Evolutionary conservation across 495 filamentous ascomycete genomes (phyloP).

Genomic region (Rhypophila decipiens): DNA sequence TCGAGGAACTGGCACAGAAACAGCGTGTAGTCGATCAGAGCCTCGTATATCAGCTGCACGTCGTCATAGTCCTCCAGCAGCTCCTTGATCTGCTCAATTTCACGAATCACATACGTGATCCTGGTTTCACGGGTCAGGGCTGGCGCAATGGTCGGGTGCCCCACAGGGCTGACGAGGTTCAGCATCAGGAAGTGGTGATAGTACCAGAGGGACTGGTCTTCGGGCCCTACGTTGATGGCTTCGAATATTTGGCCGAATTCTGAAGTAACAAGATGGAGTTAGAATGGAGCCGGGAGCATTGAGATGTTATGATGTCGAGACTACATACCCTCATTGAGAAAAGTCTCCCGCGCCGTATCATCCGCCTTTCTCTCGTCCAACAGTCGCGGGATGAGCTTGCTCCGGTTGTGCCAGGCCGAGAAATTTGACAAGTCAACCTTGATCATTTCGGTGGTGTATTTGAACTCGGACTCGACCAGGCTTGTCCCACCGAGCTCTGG

Average conservation of each 20-base stretch:
- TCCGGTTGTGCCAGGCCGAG: slow-evolving; percentile 91
- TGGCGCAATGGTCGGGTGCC: slow-evolving; percentile 52
- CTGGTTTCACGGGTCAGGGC: slow-evolving; percentile 56
- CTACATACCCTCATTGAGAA: slow-evolving; percentile 70
- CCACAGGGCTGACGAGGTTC: slow-evolving; percentile 39
- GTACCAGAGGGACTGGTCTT: slow-evolving; percentile 93
- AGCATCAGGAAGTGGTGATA: slow-evolving; percentile 83
- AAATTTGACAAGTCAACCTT: slow-evolving; percentile 81
- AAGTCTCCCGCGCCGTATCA: slow-evolving; percentile 52
- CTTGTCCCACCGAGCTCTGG: slow-evolving; percentile 41
- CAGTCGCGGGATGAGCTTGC: slow-evolving; percentile 69
- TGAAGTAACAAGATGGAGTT: too few species aligned
- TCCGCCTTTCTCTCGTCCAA: slow-evolving; percentile 62
- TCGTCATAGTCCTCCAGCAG: slow-evolving; percentile 69
- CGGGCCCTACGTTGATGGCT: slow-evolving; percentile 76
- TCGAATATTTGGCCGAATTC: slow-evolving; percentile 69
- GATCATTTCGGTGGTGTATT: slow-evolving; percentile 87
- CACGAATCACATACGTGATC: slow-evolving; percentile 56
- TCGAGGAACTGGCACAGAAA: slow-evolving; percentile 41
- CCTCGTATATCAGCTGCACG: slow-evolving; percentile 76
- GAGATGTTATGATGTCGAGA: too few species aligned
- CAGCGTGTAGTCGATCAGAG: slow-evolving; percentile 58
- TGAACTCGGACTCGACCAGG: slow-evolving; percentile 75
- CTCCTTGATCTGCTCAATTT: slow-evolving; percentile 64
- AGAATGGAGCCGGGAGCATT: too few species aligned